Conservation (phyloP, 768 basidiomycete genomes). For the Strobilomyces dryophilus region DNA sequence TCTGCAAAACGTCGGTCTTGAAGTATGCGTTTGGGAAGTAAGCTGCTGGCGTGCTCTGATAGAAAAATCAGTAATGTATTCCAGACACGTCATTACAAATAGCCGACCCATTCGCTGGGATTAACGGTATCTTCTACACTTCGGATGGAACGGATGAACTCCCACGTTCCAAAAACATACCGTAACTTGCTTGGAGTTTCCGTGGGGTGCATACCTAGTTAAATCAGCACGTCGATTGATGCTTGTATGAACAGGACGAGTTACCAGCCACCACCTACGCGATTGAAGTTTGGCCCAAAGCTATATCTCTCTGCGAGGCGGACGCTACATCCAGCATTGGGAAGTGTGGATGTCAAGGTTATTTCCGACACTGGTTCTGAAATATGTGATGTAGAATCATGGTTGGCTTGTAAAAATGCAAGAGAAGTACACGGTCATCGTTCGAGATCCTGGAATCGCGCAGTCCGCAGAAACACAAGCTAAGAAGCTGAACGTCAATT, state of each 20-base stretch:
- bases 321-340: slow-evolving; percentile 34
- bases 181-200: slow-evolving; percentile 28
- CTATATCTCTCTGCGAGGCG: slow-evolving; percentile 21
- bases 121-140: slow-evolving; percentile 28
- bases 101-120: slow-evolving; percentile 24
- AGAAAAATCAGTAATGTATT: neutral
- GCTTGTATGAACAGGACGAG: neutral
- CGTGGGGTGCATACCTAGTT: slow-evolving; percentile 34
- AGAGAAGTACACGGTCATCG: slow-evolving; percentile 30
- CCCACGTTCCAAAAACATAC: slow-evolving; percentile 40
- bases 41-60: slow-evolving; percentile 15
- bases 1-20: slow-evolving; percentile 9
- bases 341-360: slow-evolving; percentile 26
- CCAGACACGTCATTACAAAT: neutral
- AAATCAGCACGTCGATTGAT: neutral
- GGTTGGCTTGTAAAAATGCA: neutral
- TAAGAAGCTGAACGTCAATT: neutral
- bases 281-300: slow-evolving; percentile 35
- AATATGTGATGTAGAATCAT: neutral
- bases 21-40: slow-evolving; percentile 8
- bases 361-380: slow-evolving; percentile 12
- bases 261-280: slow-evolving; percentile 36
- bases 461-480: slow-evolving; percentile 18
- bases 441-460: slow-evolving; percentile 24
- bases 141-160: slow-evolving; percentile 33